Evolutionary conservation across 225 moss, liverwort and hornwort species (phyloP).

Genomic region (Marchantia polymorpha): DNA sequence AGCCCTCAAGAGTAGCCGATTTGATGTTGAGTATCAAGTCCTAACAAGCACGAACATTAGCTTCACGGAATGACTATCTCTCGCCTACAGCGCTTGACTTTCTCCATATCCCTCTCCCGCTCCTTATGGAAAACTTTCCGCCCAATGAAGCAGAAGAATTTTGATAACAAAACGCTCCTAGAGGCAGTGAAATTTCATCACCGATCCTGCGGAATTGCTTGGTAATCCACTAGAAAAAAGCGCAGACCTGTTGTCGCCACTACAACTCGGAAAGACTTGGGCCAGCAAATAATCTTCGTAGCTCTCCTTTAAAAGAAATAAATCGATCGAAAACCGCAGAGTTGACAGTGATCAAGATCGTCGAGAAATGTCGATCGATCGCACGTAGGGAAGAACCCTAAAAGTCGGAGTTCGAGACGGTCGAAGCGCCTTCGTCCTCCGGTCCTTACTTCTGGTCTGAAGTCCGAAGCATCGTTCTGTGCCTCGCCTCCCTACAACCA

Average conservation of each 20-base stretch:
- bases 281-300: background rate
- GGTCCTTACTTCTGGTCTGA: too few species aligned
- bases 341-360: too few species aligned
- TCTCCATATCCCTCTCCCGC: constrained; percentile 3
- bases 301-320: background rate
- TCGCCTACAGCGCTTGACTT: background rate
- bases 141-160: background rate
- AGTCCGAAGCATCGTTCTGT: constrained; percentile 9
- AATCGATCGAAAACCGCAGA: background rate
- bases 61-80: background rate
- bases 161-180: background rate
- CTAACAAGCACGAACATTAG: background rate
- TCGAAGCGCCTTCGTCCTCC: too few species aligned
- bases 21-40: background rate
- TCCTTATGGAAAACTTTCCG: background rate
- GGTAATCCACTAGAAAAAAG: background rate
- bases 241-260: background rate
- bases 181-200: background rate
- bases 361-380: too few species aligned
- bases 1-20: background rate
- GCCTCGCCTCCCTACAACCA: background rate
- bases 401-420: background rate
- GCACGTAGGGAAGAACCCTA: constrained; percentile 6
- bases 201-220: background rate
- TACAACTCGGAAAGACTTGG: background rate